Percentiles rank a stretch among this genome's conserved stretches.
phyloP scores from a whole-genome alignment of 345 rosid species.

The Litchi chinensis region DNA sequence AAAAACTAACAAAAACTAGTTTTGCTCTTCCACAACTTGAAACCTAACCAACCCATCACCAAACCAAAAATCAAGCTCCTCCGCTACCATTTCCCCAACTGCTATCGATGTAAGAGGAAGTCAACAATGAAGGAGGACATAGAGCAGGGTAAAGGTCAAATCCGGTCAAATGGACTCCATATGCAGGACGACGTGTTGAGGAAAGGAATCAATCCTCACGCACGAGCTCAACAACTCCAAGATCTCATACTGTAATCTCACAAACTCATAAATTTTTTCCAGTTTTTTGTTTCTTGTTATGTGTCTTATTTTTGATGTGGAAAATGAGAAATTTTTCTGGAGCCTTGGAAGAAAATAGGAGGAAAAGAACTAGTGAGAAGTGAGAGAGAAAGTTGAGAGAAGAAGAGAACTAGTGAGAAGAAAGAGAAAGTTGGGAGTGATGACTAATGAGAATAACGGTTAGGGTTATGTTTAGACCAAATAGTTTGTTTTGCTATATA shows the following conservation, averaged over 20 bases:
- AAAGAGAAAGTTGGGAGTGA: too few species aligned
- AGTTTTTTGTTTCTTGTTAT: neutral
- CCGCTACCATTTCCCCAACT: conserved; percentile 15
- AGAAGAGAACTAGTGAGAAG: too few species aligned
- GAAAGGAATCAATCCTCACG: conserved; percentile 93
- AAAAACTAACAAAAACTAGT: too few species aligned
- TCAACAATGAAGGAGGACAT: conserved; percentile 62
- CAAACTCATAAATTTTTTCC: neutral
- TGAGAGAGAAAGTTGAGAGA: too few species aligned
- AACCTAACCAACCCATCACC: too few species aligned
- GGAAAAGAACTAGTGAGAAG: too few species aligned
- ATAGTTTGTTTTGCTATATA: too few species aligned
- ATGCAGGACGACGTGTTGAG: conserved; percentile 89
- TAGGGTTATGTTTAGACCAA: too few species aligned
- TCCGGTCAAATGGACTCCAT: conserved; percentile 78
- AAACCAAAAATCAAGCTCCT: neutral
- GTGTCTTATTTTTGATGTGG: neutral
- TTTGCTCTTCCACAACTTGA: too few species aligned
- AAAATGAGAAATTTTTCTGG: too few species aligned
- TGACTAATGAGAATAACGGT: too few species aligned
- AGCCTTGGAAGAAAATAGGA: too few species aligned
- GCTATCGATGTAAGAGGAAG: conserved; percentile 27
- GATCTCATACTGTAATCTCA: conserved; percentile 70
- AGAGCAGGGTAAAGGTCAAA: conserved; percentile 82
- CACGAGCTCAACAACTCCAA: conserved; percentile 83